These are phyloP conservation scores for Fonsecaea multimorphosa DNA, from an alignment of 2,329 filamentous ascomycete genomes.

Conservation along the genomic window DNA sequence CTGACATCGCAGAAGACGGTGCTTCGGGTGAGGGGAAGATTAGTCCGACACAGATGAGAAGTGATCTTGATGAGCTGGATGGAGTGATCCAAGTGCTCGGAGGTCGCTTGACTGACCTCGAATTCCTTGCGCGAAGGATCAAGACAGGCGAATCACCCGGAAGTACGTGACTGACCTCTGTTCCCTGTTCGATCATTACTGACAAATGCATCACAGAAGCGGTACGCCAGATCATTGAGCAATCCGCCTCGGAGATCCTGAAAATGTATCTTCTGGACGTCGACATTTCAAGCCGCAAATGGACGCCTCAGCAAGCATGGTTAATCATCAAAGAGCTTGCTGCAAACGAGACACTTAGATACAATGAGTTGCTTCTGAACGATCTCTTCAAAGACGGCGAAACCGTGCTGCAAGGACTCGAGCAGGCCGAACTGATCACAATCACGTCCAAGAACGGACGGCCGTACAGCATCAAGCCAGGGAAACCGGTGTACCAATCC, in stretches of 20 bases:
- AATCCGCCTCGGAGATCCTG: conserved; percentile 85
- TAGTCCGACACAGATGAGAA: conserved; percentile 55
- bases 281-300: conserved; percentile 66
- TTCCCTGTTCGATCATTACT: conserved; percentile 1
- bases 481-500: conserved; percentile 83
- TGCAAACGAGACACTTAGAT: conserved; percentile 68
- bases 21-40: conserved; percentile 48
- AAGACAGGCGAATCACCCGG: conserved; percentile 83
- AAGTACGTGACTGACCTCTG: conserved; percentile 45
- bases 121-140: conserved; percentile 89
- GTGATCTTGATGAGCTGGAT: conserved; percentile 75
- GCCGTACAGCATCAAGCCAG: conserved; percentile 76
- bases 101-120: conserved; percentile 91
- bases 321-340: conserved; percentile 80
- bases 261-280: conserved; percentile 82
- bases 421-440: conserved; percentile 83
- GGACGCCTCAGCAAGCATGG: conserved; percentile 90
- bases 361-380: conserved; percentile 82
- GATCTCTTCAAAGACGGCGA: conserved; percentile 80
- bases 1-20: conserved; percentile 46
- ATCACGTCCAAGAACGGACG: conserved; percentile 76
- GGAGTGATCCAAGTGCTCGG: conserved; percentile 80
- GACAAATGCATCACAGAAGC: conserved; percentile 59
- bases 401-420: conserved; percentile 75
- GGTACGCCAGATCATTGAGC: conserved; percentile 84